phyloP scores from a whole-genome alignment of 1,139 yeast species.

The Suhomyces wounanorum region DNA sequence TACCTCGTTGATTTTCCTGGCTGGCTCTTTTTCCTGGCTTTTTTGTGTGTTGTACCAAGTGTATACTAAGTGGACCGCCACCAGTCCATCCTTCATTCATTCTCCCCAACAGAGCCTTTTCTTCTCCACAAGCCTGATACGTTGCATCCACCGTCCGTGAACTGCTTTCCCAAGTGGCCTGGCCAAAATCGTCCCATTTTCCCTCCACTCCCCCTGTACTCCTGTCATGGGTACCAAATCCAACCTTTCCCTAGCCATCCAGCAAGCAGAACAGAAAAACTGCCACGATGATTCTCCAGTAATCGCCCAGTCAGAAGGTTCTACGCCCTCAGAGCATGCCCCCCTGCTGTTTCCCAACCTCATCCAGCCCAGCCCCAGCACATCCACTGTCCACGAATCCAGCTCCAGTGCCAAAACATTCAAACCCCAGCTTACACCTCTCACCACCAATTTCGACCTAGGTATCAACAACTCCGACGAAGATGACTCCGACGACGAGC shows the following conservation, averaged over 20 bases:
- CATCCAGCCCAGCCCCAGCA: constrained; percentile 17
- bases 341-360: constrained; percentile 15
- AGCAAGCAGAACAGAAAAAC: constrained; percentile 37
- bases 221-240: constrained; percentile 27
- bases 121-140: neutral
- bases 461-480: constrained; percentile 11
- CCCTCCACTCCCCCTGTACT: neutral
- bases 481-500: constrained; percentile 33
- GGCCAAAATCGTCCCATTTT: neutral
- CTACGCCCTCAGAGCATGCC: neutral
- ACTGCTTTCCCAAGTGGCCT: neutral
- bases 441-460: constrained; percentile 34
- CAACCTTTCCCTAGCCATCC: constrained; percentile 48
- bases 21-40: neutral
- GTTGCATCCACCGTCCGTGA: neutral
- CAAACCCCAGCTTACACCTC: constrained; percentile 41
- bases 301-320: neutral
- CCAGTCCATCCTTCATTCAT: neutral
- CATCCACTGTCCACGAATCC: constrained; percentile 21
- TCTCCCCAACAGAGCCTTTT: neutral
- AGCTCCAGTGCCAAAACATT: constrained; percentile 30
- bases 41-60: neutral
- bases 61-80: neutral
- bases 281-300: constrained; percentile 5
- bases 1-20: neutral